phyloP scores from a whole-genome alignment of 2,329 filamentous ascomycete genomes.

The Gliomastix tumulicola region DNA sequence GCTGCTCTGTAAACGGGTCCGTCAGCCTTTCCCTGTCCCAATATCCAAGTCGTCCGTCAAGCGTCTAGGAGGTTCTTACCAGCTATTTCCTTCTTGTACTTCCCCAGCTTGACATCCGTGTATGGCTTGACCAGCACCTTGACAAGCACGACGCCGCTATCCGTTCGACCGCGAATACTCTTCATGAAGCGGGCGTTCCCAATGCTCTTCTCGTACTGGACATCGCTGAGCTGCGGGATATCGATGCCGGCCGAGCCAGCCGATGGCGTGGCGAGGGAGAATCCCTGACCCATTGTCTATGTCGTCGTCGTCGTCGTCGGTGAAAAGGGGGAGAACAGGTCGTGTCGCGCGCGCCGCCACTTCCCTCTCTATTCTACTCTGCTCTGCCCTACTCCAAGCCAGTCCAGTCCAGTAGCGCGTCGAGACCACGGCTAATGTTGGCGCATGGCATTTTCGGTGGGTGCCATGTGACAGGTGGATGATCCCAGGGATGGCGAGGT shows the following conservation, averaged over 20 bases:
- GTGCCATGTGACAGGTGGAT: too few species aligned
- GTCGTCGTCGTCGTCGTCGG: too few species aligned
- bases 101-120: conserved; percentile 68
- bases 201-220: conserved; percentile 87
- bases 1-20: conserved; percentile 56
- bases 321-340: too few species aligned
- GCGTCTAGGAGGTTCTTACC: conserved; percentile 34
- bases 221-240: conserved; percentile 81
- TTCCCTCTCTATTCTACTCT: too few species aligned
- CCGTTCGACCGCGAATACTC: conserved; percentile 82
- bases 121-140: conserved; percentile 95
- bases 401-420: too few species aligned
- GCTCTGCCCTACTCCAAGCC: too few species aligned
- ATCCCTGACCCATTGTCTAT: conserved; percentile 90
- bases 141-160: conserved; percentile 85
- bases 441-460: too few species aligned
- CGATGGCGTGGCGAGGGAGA: conserved; percentile 86
- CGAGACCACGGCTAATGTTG: too few species aligned
- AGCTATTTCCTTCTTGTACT: conserved; percentile 71
- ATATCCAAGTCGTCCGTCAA: background rate
- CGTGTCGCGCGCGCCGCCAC: too few species aligned
- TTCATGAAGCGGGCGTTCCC: conserved; percentile 95
- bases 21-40: background rate
- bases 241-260: conserved; percentile 92
- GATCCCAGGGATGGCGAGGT: too few species aligned